Percentiles rank a stretch among this genome's conserved stretches.
Evolutionary conservation across 1,284 basidiomycete genomes (phyloP).

Genomic region (Agaricales sp.): DNA sequence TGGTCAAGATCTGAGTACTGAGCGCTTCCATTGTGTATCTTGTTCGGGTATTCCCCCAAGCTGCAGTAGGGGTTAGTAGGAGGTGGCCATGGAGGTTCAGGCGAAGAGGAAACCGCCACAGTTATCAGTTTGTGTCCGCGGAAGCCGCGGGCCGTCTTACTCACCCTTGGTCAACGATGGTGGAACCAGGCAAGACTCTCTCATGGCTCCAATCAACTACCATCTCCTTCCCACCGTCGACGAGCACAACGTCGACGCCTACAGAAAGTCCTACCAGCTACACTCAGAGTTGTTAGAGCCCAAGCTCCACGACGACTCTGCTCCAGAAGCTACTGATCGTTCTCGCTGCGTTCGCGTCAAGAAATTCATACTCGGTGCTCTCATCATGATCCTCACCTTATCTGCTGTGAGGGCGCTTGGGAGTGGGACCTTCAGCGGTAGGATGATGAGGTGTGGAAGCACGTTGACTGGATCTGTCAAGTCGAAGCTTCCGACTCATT

Average conservation of each 20-base stretch:
- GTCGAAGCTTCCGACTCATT: slow-evolving; percentile 32
- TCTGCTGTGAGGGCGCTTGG: background rate
- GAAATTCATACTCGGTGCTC: background rate
- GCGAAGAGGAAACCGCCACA: no score
- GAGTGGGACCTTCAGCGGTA: background rate
- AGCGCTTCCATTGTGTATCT: no score
- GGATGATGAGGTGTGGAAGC: slow-evolving; percentile 22
- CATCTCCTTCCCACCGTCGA: slow-evolving; percentile 1
- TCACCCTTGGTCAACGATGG: background rate
- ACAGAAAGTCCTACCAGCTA: background rate
- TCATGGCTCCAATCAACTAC: background rate
- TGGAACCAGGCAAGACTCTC: background rate
- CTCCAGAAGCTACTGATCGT: background rate
- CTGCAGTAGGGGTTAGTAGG: no score
- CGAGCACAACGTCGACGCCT: background rate
- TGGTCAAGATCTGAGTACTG: no score
- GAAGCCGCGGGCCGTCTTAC: no score
- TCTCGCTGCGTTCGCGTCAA: background rate
- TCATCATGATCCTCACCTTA: background rate
- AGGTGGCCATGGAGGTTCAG: no score
- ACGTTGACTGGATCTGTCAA: slow-evolving; percentile 29
- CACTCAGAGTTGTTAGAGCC: no score
- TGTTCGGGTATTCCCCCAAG: no score
- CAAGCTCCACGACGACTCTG: background rate
- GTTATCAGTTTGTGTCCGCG: no score